These are phyloP conservation scores for Agastache rugosa DNA, from an alignment of 257 asterid species.

Conservation along the genomic window DNA sequence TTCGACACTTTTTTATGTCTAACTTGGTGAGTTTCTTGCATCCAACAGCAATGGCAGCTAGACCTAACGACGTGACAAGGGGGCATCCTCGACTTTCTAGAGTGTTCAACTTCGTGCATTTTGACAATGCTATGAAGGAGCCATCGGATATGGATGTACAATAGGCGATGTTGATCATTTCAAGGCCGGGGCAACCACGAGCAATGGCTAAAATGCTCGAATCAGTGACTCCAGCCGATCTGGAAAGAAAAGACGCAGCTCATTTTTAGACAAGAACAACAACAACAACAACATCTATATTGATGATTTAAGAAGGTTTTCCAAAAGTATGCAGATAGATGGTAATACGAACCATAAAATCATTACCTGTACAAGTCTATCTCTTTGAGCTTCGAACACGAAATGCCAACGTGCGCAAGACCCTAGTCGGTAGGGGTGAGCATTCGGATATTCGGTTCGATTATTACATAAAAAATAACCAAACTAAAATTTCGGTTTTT, in stretches of 20 bases:
- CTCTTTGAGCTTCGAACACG: constrained; percentile 76
- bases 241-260: constrained; percentile 29
- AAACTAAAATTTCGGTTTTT: too few relatives aligned
- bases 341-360: neutral
- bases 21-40: constrained; percentile 72
- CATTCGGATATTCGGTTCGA: too few relatives aligned
- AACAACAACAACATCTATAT: too few relatives aligned
- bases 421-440: too few relatives aligned
- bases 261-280: neutral
- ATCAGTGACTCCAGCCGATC: constrained; percentile 80
- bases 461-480: too few relatives aligned
- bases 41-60: constrained; percentile 73
- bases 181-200: constrained; percentile 67
- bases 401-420: constrained; percentile 64
- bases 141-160: constrained; percentile 62
- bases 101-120: constrained; percentile 67
- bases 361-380: constrained; percentile 76
- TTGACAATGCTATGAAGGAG: constrained; percentile 69
- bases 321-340: neutral
- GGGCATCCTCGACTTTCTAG: constrained; percentile 86
- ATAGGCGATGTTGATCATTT: constrained; percentile 72
- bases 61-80: constrained; percentile 70
- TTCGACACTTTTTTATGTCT: constrained; percentile 78
- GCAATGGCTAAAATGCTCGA: constrained; percentile 63
- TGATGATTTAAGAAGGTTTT: too few relatives aligned